Percentiles rank a stretch among this genome's conserved stretches.
phyloP scores from a whole-genome alignment of 495 filamentous ascomycete genomes.

The Sordaria brevicollis region DNA sequence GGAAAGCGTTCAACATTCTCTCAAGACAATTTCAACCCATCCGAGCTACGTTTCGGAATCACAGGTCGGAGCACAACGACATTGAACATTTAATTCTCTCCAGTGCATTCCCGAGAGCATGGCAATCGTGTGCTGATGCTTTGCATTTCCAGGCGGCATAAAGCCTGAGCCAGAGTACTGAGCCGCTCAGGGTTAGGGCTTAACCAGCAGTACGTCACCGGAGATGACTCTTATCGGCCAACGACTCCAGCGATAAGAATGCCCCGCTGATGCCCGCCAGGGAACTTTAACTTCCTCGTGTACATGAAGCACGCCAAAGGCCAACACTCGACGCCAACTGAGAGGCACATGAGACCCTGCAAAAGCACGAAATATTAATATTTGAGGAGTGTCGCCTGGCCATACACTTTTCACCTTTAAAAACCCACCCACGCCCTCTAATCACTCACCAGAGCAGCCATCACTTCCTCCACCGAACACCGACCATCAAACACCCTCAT shows the following conservation, averaged over 20 bases:
- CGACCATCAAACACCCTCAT: background rate
- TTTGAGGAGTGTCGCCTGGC: background rate
- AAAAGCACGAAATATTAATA: background rate
- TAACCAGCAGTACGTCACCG: background rate
- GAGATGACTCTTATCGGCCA: conserved; percentile 19
- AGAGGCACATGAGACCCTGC: background rate
- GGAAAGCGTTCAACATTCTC: too few relatives aligned
- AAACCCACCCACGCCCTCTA: background rate
- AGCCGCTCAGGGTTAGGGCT: too few relatives aligned
- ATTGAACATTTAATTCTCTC: too few relatives aligned
- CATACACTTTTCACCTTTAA: background rate
- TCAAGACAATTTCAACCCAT: too few relatives aligned
- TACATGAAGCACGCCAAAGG: background rate
- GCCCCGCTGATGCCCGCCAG: conserved; percentile 1
- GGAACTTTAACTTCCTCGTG: background rate
- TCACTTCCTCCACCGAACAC: background rate
- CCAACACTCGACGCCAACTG: background rate
- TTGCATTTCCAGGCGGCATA: too few relatives aligned
- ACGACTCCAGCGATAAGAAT: conserved; percentile 3
- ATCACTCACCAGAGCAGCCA: background rate
- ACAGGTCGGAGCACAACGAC: too few relatives aligned
- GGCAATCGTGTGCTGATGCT: too few relatives aligned
- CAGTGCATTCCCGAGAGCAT: too few relatives aligned
- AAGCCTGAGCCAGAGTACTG: too few relatives aligned
- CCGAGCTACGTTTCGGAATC: too few relatives aligned